Base-by-base conservation (phyloP, 371 early-diverging fungal genomes). In the Parasitella parasitica region DNA sequence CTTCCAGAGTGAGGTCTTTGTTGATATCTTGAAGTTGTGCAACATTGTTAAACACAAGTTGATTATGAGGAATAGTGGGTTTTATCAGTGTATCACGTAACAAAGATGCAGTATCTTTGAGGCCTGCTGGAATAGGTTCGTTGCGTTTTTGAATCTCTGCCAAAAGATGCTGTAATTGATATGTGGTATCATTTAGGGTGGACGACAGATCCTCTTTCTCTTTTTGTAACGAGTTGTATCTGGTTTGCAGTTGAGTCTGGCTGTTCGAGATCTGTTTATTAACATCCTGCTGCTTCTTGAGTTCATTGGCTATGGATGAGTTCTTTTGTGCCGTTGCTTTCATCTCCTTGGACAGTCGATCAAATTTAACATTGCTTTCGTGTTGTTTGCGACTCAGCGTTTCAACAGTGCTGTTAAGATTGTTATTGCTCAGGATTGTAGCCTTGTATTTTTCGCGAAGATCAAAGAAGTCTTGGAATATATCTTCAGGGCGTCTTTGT, bases 141-240 rank as follows among this genome's bases (percentile, higher is more conserved):
- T 34, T 39, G 6, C 61, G 56, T 32, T 37, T 38, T 39, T 68
- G 59, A 5, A 68, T 51, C 28, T 55, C 63, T 4, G 41, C 24
- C 12, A 68, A 54, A 2, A 68, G 2, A 46, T 55, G 46, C n/a
- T 59, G 59, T 26, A 68, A 43, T 51, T 68, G 68, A 27, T 62
- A 59, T 16, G 55, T 63, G 7, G 64, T 63, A 51, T 63, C 63
- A n/a, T 63, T 63, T 4, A 68, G 41, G 20, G 59, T 32, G 4
- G 50, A 38, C 28, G 53, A 36, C 20, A 66, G n/a, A 24, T 28
- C 20, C 4, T 34, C 6, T 2, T 59, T 59, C 6, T 65, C 65
- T 16, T 36, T 34, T 11, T 22, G 32, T 24, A 61, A 28, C 11
- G 39, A 41, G 4, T 30, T n/a, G 3, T 55, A n/a, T 0, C 34